Evolutionary conservation across 345 rosid species (phyloP), one percentile per base, ranked within the genome.

Genomic region (Acer yangbiense): DNA sequence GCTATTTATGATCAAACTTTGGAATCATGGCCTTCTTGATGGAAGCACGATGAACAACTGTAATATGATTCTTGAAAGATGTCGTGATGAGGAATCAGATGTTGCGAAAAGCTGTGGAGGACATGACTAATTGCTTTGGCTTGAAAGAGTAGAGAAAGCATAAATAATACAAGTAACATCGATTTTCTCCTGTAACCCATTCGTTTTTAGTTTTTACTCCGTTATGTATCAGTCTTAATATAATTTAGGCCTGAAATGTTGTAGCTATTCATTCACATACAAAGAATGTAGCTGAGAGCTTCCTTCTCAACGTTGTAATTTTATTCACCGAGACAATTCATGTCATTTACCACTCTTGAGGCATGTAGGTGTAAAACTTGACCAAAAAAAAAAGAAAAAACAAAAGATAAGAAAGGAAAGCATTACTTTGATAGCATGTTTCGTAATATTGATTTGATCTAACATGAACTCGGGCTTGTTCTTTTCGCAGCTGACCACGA

Each of bases 1-100:
- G 81, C 69, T 96, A 82, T 92, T 94, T 75, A 91, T 96, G 97
- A 88, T 94, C 78, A 95, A 95, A 83, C 91, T 95, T 18, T 95
- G 98, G 99, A 95, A 94, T 83, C 99, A 93, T 3, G 99, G 98
- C 48, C 95, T 94, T 78, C 99, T 94, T 71, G 99, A 94, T 18
- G 91, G 94, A 20, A 10, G 81, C 77, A 87, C 91, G 13, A 94
- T 96, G 97, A 94, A 94, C 93, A 96, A 83, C 89, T 96, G 98
- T 79, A 96, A 82, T 71, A 18, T 64, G 72, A 87, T 87, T 71
- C 93, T 96, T 4, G 88, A 92, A 82, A 77, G 83, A 78, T 87
- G 82, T 77, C 84, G 72, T 20, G 77, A 21, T 10, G 77, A 74
- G 72, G 86, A 71, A 63, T 79, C 80, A 23, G 77, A 76, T 68